A percentile compares a stretch with the other conserved stretches of the same genome.
These are phyloP conservation scores for Houttuynia cordata DNA, from an alignment of 164 flowering plant genomes.

Conservation along the genomic window DNA sequence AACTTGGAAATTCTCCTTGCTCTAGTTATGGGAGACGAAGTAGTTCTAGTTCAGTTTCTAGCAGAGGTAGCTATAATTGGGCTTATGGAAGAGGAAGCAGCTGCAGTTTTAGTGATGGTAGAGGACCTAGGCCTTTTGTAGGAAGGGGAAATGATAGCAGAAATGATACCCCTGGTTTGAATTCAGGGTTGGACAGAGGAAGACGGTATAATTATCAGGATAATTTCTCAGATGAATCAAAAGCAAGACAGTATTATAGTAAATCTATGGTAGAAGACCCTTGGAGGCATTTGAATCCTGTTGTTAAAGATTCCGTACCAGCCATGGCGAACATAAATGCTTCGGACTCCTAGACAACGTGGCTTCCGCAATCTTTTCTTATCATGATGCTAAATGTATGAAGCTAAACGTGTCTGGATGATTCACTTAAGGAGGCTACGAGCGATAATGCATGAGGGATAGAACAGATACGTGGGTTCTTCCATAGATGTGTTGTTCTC, in stretches of 20 bases:
- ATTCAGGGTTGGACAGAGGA: slow-evolving; percentile 18
- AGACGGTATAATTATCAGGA: slow-evolving; percentile 24
- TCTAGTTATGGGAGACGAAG: slow-evolving; percentile 17
- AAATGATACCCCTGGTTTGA: slow-evolving; percentile 9
- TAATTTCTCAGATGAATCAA: slow-evolving; percentile 20
- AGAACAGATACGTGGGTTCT: too few species aligned
- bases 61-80: slow-evolving; percentile 7
- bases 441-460: too few species aligned
- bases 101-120: too few species aligned
- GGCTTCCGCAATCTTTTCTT: slow-evolving; percentile 1
- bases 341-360: slow-evolving; percentile 2
- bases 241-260: slow-evolving; percentile 31
- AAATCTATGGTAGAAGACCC: slow-evolving; percentile 82
- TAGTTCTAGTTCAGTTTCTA: slow-evolving; percentile 15
- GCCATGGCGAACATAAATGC: not conserved
- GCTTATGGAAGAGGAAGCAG: too few species aligned
- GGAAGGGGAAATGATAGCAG: too few species aligned
- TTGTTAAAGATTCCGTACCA: slow-evolving; percentile 26
- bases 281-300: slow-evolving; percentile 53
- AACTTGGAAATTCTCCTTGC: not conserved
- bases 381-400: not conserved
- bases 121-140: too few species aligned
- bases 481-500: too few species aligned
- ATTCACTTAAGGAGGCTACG: not conserved
- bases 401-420: not conserved